These are phyloP conservation scores for Combretum micranthum DNA, from an alignment of 345 rosid genomes.

Conservation along the genomic window DNA sequence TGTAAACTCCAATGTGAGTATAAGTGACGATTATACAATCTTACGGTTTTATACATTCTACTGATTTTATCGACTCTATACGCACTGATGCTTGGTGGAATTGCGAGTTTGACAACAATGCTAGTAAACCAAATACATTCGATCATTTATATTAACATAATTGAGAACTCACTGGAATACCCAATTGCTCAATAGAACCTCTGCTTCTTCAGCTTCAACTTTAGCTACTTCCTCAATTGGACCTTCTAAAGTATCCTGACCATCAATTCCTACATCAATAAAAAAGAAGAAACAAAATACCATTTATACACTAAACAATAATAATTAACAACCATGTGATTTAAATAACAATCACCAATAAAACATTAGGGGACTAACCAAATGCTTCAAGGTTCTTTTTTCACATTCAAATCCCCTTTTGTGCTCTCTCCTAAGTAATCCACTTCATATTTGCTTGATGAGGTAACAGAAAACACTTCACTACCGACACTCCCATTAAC, in stretches of 20 bases:
- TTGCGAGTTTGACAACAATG: too few relatives aligned
- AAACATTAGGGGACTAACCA: conserved; percentile 22
- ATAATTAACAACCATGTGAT: background rate
- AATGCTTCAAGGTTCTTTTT: conserved; percentile 48
- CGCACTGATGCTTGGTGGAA: too few relatives aligned
- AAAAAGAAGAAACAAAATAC: conserved; percentile 6
- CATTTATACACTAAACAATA: background rate
- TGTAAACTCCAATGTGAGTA: too few relatives aligned
- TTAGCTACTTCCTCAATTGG: conserved; percentile 91
- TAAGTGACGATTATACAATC: too few relatives aligned
- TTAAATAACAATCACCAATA: background rate
- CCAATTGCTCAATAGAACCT: conserved; percentile 61
- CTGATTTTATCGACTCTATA: too few relatives aligned
- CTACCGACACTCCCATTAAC: conserved; percentile 20
- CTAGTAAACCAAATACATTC: too few relatives aligned
- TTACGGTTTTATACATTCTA: too few relatives aligned
- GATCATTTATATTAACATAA: too few relatives aligned
- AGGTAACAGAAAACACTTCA: conserved; percentile 63
- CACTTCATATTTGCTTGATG: conserved; percentile 53
- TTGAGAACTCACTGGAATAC: conserved; percentile 29
- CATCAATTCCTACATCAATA: conserved; percentile 43
- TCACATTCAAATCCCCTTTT: conserved; percentile 88
- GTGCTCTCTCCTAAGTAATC: conserved; percentile 95
- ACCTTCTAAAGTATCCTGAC: conserved; percentile 57
- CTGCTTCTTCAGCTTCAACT: conserved; percentile 68